Percentiles rank a stretch among this genome's conserved stretches.
Evolutionary conservation across 2,329 filamentous ascomycete species (phyloP).

Genomic region (Aspergillus alliaceus): DNA sequence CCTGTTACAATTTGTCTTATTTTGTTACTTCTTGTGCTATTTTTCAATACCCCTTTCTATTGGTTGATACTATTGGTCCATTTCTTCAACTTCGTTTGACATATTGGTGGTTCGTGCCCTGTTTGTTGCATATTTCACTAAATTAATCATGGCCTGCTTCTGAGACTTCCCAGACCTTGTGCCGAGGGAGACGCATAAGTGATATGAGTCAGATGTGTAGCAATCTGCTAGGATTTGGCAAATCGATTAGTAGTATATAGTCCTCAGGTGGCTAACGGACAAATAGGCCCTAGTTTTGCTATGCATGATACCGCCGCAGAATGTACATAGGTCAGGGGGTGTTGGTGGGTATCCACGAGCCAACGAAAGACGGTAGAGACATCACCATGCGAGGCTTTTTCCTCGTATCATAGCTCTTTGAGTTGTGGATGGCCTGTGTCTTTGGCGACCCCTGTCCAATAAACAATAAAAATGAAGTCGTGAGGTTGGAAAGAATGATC

Average conservation of each 20-base stretch:
- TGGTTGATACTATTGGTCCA: slow-evolving; percentile 10
- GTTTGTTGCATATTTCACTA: slow-evolving; percentile 1
- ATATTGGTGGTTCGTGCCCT: slow-evolving; percentile 1
- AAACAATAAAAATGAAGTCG: background rate
- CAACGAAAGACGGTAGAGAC: slow-evolving; percentile 7
- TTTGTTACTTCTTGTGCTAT: slow-evolving; percentile 2
- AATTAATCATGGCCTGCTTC: background rate
- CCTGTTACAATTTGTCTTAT: slow-evolving; percentile 1
- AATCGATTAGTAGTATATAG: background rate
- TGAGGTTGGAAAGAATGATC: background rate
- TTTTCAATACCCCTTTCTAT: slow-evolving; percentile 18
- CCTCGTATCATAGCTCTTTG: slow-evolving; percentile 19
- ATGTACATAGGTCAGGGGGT: background rate
- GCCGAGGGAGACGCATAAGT: background rate
- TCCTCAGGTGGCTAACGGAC: slow-evolving; percentile 1
- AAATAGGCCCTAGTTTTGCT: slow-evolving; percentile 3
- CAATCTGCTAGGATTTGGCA: too few relatives aligned
- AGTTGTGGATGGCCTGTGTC: background rate
- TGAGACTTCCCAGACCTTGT: background rate
- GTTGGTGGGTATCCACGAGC: slow-evolving; percentile 13
- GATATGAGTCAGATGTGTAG: background rate
- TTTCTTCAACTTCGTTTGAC: background rate
- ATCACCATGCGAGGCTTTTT: slow-evolving; percentile 14
- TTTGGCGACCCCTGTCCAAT: background rate
- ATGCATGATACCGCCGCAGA: background rate